A percentile compares a stretch with the other conserved stretches of the same genome.
phyloP scores from a whole-genome alignment of 768 basidiomycete species.

The Terana coerulea region DNA sequence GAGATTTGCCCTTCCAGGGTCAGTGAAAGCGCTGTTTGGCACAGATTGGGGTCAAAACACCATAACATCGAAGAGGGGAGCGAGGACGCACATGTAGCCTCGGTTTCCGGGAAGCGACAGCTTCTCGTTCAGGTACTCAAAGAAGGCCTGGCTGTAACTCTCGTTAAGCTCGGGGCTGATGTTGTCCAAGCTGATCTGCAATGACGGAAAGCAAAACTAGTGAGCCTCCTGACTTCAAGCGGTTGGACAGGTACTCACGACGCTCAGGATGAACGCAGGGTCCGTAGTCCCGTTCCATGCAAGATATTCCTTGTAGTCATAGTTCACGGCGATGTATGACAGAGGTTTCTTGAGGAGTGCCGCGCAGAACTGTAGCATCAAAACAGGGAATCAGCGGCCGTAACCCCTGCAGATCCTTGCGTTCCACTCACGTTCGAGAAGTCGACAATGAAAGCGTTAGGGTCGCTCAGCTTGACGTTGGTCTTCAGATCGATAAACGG shows the following conservation, averaged over 20 bases:
- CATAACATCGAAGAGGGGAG: neutral
- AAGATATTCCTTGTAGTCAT: slow-evolving; percentile 55
- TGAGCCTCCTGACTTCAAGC: too few species aligned
- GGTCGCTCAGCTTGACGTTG: slow-evolving; percentile 34
- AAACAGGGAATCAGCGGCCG: neutral
- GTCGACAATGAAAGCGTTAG: slow-evolving; percentile 38
- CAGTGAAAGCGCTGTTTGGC: slow-evolving; percentile 45
- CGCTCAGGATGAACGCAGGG: slow-evolving; percentile 54
- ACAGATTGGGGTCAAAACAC: neutral
- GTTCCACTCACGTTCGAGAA: slow-evolving; percentile 49
- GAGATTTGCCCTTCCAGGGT: slow-evolving; percentile 47
- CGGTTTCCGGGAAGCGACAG: slow-evolving; percentile 47
- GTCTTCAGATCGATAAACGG: slow-evolving; percentile 37
- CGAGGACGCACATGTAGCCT: slow-evolving; percentile 53
- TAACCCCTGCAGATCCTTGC: neutral
- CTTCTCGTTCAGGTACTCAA: slow-evolving; percentile 50
- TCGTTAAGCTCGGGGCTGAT: slow-evolving; percentile 45
- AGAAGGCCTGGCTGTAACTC: slow-evolving; percentile 52
- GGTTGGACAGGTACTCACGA: slow-evolving; percentile 40
- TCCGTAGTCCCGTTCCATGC: slow-evolving; percentile 62
- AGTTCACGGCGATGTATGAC: slow-evolving; percentile 45
- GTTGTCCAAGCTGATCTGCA: slow-evolving; percentile 56
- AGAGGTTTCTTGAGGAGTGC: slow-evolving; percentile 53
- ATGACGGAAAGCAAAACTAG: too few species aligned
- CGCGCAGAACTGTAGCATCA: slow-evolving; percentile 43